Base-by-base conservation (phyloP, 306 rosid genomes). In the Quercus parvula region DNA sequence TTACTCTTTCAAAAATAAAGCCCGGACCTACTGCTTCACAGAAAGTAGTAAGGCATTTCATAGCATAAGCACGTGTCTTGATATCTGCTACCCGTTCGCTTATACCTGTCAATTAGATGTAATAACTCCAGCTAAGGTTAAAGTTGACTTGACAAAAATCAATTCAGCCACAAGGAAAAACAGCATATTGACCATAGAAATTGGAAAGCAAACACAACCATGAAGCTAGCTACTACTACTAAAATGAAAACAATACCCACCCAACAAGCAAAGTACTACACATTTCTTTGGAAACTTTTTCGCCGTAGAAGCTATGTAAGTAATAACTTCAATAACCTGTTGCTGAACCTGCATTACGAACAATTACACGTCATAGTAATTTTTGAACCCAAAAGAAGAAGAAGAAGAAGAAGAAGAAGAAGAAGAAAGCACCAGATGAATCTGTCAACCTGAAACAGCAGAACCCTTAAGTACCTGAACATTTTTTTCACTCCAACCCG, bases 61-160 rank as follows among this genome's bases (percentile, higher is more conserved):
- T 93, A 61, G 97, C 97, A 85, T 86, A 90, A 57, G 84, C 87
- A 54, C 98, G 96, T 51, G 99, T 96, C 92, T 96, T 96, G 70
- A 96, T 93, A 92, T 96, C 99, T 56, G 99, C 99, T 27, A 96
- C 99, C 35, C 99, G 93, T 82, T 96, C 99, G 70, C 97, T 88
- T 80, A 93, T 84, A 75, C 99, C 99, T 96, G 81, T 77, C 71
- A 83, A 76, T 58, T 31, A 35, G 66, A 82, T 49, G 5, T 72
- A 79, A 74, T 28, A 17, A 19, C 30, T 52, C 28, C 28, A 56
- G 30, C 38, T 56, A 56, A 73, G 66, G 41, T 14, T 19, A 20
- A 73, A 49, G 19, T 22, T 49, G 54, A 64, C 12, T 46, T 67
- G 19, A 64, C 33, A 77, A 63, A 51, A 15, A 33, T 70, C 25